A percentile compares a stretch with the other conserved stretches of the same genome.
phyloP scores from a whole-genome alignment of 2,329 filamentous ascomycete genomes.

The Diaporthe citriasiana region DNA sequence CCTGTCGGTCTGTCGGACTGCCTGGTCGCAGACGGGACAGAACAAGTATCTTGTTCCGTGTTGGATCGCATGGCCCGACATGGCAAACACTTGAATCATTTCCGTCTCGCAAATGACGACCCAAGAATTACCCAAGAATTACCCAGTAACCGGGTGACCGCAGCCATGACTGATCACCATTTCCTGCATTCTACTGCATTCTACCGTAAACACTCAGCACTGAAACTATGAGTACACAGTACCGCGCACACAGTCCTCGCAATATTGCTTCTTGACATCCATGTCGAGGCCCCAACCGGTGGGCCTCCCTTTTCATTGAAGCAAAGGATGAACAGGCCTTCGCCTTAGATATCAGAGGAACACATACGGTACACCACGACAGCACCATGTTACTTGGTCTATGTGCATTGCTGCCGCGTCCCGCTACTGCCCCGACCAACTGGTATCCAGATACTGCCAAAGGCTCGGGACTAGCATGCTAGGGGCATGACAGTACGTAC shows the following conservation, averaged over 20 bases:
- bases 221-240: not conserved
- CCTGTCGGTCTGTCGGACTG: slow-evolving; percentile 3
- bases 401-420: not conserved
- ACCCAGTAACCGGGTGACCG: slow-evolving; percentile 23
- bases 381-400: not conserved
- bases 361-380: not conserved
- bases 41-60: not conserved
- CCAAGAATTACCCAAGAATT: slow-evolving; percentile 22
- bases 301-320: not conserved
- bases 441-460: not conserved
- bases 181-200: slow-evolving; percentile 1
- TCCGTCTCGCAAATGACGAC: slow-evolving; percentile 22
- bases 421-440: not conserved
- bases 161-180: slow-evolving; percentile 31
- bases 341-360: not conserved
- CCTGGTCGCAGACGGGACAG: not conserved
- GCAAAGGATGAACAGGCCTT: not conserved
- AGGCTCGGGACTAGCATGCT: not conserved
- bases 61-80: not conserved
- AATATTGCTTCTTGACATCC: not conserved
- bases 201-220: not conserved
- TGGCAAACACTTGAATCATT: slow-evolving; percentile 10
- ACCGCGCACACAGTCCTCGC: not conserved
- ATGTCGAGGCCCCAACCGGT: too few relatives aligned
- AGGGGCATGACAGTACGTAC: not conserved